These are phyloP conservation scores for Prillingera fragicola DNA, from an alignment of 1,284 basidiomycete genomes.

Conservation along the genomic window DNA sequence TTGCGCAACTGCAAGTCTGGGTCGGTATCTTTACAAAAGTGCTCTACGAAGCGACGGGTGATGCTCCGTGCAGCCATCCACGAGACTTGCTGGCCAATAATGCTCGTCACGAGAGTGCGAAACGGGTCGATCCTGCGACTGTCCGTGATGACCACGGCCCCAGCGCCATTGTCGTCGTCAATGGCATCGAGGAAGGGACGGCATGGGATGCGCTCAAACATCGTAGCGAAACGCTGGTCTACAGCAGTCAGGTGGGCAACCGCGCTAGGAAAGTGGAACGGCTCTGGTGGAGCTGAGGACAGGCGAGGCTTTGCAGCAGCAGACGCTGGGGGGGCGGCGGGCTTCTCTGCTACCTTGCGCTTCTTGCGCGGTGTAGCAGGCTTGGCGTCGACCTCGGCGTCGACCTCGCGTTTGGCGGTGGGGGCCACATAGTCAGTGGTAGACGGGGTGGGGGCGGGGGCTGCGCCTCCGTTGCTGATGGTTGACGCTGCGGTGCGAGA, in stretches of 20 bases:
- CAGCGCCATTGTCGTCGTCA: neutral
- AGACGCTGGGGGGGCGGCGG: neutral
- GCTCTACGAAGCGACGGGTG: conserved; percentile 69
- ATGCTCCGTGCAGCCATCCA: conserved; percentile 85
- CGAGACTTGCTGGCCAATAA: conserved; percentile 83
- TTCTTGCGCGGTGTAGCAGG: neutral
- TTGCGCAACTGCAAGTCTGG: conserved; percentile 7
- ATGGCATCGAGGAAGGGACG: conserved; percentile 24
- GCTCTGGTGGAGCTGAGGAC: conserved; percentile 15
- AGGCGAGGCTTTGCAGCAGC: neutral
- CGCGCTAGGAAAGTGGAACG: conserved; percentile 68
- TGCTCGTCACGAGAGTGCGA: conserved; percentile 62
- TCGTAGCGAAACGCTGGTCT: conserved; percentile 64
- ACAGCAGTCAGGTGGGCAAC: conserved; percentile 62
- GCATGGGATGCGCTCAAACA: conserved; percentile 53
- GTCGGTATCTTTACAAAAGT: conserved; percentile 70
- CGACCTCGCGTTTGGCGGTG: neutral
- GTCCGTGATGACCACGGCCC: neutral
- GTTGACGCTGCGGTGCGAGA: too few relatives aligned
- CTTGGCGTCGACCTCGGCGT: neutral
- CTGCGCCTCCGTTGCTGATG: too few relatives aligned
- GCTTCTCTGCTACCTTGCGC: neutral
- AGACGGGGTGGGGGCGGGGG: too few relatives aligned
- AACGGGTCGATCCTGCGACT: conserved; percentile 28
- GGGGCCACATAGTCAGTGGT: too few relatives aligned